Evolutionary conservation across 179 eudicot species (phyloP).

Genomic region (Gypsophila paniculata): DNA sequence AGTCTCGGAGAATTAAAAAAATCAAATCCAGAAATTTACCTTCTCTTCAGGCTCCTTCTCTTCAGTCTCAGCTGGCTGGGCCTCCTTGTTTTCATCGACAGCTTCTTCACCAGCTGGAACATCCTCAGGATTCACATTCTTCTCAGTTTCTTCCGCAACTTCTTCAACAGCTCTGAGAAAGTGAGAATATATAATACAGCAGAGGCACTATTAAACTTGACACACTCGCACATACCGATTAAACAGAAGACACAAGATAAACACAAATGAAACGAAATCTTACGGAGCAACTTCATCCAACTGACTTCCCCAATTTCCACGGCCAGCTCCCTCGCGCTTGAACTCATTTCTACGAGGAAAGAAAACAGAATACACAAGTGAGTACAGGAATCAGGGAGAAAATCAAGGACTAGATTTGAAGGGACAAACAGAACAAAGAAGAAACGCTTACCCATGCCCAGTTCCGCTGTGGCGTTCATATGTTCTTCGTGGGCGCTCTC

Average conservation of each 20-base stretch:
- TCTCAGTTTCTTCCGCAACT: constrained; percentile 50
- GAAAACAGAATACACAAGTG: not conserved
- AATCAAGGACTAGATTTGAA: not conserved
- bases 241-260: not conserved
- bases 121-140: constrained; percentile 46
- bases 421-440: not conserved
- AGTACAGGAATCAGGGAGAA: not conserved
- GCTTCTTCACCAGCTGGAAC: constrained; percentile 44
- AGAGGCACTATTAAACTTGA: constrained; percentile 3
- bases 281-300: constrained; percentile 68
- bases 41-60: constrained; percentile 75
- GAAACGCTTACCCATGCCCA: constrained; percentile 60
- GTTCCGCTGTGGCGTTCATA: constrained; percentile 91
- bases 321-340: constrained; percentile 89
- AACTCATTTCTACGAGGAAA: constrained; percentile 46
- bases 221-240: not conserved
- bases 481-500: constrained; percentile 55
- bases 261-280: constrained; percentile 22
- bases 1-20: not conserved
- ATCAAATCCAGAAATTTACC: constrained; percentile 29
- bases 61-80: constrained; percentile 48
- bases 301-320: constrained; percentile 90
- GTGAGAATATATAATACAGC: not conserved
- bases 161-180: constrained; percentile 43
- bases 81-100: constrained; percentile 54